Conservation (phyloP, 805 yeast genomes). For the Metschnikowia kunwiensis region DNA sequence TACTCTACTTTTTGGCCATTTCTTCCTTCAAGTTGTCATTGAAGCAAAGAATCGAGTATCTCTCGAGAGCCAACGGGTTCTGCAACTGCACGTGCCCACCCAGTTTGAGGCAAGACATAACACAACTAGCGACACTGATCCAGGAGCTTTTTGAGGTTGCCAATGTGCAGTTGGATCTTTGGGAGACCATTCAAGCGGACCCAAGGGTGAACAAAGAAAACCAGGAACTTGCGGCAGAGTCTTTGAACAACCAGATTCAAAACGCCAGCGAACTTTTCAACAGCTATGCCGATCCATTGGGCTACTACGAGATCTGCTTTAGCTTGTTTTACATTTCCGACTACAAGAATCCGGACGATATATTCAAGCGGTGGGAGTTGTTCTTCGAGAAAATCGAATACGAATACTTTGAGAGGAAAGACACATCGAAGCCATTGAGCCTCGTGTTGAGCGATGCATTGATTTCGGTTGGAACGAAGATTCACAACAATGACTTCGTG, state of each 20-base stretch:
- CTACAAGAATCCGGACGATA: conserved; percentile 79
- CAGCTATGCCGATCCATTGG: conserved; percentile 81
- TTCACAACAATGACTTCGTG: conserved; percentile 67
- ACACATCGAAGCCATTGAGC: conserved; percentile 34
- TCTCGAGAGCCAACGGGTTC: conserved; percentile 90
- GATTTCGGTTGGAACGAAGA: conserved; percentile 55
- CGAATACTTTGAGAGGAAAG: conserved; percentile 25
- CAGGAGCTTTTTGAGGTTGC: conserved; percentile 85
- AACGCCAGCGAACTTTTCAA: conserved; percentile 79
- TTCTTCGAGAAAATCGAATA: conserved; percentile 52
- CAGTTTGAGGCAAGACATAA: conserved; percentile 69
- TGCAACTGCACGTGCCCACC: conserved; percentile 84
- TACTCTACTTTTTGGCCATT: conserved; percentile 63
- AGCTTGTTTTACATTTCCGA: conserved; percentile 80
- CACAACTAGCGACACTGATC: conserved; percentile 62
- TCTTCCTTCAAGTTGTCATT: conserved; percentile 69
- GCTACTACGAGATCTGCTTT: conserved; percentile 79
- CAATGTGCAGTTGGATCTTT: conserved; percentile 71
- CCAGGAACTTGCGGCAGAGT: conserved; percentile 47
- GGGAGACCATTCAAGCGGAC: conserved; percentile 49
- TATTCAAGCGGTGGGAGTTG: conserved; percentile 75
- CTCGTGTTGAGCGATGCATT: conserved; percentile 38
- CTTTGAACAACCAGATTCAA: conserved; percentile 62
- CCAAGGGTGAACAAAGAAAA: conserved; percentile 46
- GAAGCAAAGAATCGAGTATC: conserved; percentile 75